Conservation (phyloP, 345 rosid species). For the Noccaea caerulescens region DNA sequence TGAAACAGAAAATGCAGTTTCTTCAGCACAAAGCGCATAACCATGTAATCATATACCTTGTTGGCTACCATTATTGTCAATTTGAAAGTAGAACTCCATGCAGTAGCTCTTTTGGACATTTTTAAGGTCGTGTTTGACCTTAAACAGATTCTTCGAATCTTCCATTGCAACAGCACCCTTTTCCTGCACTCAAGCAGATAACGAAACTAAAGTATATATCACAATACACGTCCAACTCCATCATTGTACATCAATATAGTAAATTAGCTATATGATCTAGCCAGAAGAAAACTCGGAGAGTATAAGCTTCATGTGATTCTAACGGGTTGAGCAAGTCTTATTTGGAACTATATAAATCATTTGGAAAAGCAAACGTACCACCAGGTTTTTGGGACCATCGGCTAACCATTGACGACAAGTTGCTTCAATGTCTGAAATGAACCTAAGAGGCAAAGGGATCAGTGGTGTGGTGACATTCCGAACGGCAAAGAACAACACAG, state of each 20-base stretch:
- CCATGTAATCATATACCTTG: slow-evolving; percentile 35
- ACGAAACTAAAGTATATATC: slow-evolving; percentile 25
- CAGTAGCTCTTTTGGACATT: slow-evolving; percentile 69
- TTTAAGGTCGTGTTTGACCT: slow-evolving; percentile 73
- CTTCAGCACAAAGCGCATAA: slow-evolving; percentile 9
- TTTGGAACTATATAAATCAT: slow-evolving; percentile 7
- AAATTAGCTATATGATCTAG: neutral
- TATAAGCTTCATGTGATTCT: neutral
- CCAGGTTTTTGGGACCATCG: slow-evolving; percentile 80
- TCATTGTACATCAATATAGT: neutral
- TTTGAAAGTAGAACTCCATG: slow-evolving; percentile 83
- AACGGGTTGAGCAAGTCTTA: slow-evolving; percentile 11
- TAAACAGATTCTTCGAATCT: slow-evolving; percentile 58
- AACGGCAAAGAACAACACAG: slow-evolving; percentile 3
- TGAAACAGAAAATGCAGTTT: slow-evolving; percentile 41
- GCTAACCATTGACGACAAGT: slow-evolving; percentile 91
- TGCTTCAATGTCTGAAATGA: slow-evolving; percentile 94
- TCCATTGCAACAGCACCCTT: slow-evolving; percentile 77
- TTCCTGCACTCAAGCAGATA: slow-evolving; percentile 54
- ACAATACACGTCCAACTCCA: slow-evolving; percentile 3
- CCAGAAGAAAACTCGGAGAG: neutral
- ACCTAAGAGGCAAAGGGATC: slow-evolving; percentile 51
- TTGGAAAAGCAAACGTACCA: slow-evolving; percentile 54
- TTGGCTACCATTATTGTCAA: slow-evolving; percentile 51
- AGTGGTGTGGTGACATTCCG: slow-evolving; percentile 7